Conservation (phyloP, 2,329 filamentous ascomycete genomes). For the Monilinia polystroma region DNA sequence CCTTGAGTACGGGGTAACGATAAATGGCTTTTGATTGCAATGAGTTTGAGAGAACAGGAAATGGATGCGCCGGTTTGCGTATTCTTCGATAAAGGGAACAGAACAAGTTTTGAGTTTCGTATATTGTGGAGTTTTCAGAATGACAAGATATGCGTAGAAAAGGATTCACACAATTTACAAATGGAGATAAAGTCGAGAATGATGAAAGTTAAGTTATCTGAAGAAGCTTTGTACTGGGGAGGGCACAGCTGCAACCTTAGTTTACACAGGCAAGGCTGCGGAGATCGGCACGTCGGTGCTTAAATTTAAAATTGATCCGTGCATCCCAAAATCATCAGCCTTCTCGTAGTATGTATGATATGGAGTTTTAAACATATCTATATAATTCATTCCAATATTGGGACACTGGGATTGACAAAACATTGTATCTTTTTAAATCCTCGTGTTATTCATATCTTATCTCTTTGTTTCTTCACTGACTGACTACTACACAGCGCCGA, state of each 20-base stretch:
- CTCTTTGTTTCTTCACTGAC: neutral
- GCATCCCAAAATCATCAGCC: slow-evolving; percentile 10
- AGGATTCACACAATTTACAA: neutral
- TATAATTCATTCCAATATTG: neutral
- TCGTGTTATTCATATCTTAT: neutral
- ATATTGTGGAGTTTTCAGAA: neutral
- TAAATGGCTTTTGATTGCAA: slow-evolving; percentile 11
- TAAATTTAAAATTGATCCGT: slow-evolving; percentile 8
- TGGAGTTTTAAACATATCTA: neutral
- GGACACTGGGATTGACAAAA: neutral
- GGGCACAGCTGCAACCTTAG: slow-evolving; percentile 4
- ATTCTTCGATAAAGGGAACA: neutral
- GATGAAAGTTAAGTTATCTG: slow-evolving; percentile 23
- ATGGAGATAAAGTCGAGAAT: slow-evolving; percentile 19
- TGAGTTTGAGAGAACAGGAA: slow-evolving; percentile 4
- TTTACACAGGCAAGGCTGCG: slow-evolving; percentile 14
- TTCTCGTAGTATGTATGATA: neutral
- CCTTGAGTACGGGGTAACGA: slow-evolving; percentile 17
- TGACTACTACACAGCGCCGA: neutral
- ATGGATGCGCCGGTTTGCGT: slow-evolving; percentile 13
- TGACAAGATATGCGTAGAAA: neutral
- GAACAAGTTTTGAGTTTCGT: neutral
- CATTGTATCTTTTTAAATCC: neutral
- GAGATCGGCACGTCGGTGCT: slow-evolving; percentile 20
- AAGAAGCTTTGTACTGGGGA: slow-evolving; percentile 21